Evolutionary conservation across 441 rosid genomes (phyloP), one percentile per base, ranked within the genome.

Genomic region (Populus tomentosa): DNA sequence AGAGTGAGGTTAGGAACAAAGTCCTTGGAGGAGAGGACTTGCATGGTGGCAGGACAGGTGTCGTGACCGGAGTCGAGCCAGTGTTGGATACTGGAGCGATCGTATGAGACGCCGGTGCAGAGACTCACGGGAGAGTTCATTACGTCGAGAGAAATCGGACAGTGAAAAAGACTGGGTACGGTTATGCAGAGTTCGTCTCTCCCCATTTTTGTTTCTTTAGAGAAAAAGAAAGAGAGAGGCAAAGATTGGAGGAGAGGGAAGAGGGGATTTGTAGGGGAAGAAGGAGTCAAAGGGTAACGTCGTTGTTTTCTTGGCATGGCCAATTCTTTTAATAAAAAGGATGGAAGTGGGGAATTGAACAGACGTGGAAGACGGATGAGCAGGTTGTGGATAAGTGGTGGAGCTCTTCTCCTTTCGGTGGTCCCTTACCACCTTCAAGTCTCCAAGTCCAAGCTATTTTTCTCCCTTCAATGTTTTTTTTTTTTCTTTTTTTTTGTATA

Each of bases 1-100:
- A 95, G 85, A 33, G 87, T 93, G 35, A 87, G 90, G 85, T 95
- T 95, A 0, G 98, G 99, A 11, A 93, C 91, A 1, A 92, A 74
- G 1, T 93, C 97, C 62, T 84, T 91, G 69, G 75, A 84, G 65
- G 67, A 88, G 50, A 95, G 96, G 20, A 93, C 84, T 84, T 93
- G 99, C 99, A 95, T 95, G 78, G 99, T 93, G 69, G 97, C 94
- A 14, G 98, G 99, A 77, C 97, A 95, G 21, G 98, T 93, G 81
- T 88, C 89, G 85, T 92, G 83, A 18, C 99, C 99, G 70, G 84
- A 78, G 67, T 91, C 97, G 71, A 95, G 89, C 99, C 99, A 95
- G 26, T 88, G 85, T 71, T 93, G 95, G 77, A 93, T 95, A 79
- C 93, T 90, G 74, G 90, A 75, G 61, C 97, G 95, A 78, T 93